Evolutionary conservation across 352 stramenopile genomes (phyloP), one percentile per base, ranked within the genome.

Genomic region (Phytophthora constricta): DNA sequence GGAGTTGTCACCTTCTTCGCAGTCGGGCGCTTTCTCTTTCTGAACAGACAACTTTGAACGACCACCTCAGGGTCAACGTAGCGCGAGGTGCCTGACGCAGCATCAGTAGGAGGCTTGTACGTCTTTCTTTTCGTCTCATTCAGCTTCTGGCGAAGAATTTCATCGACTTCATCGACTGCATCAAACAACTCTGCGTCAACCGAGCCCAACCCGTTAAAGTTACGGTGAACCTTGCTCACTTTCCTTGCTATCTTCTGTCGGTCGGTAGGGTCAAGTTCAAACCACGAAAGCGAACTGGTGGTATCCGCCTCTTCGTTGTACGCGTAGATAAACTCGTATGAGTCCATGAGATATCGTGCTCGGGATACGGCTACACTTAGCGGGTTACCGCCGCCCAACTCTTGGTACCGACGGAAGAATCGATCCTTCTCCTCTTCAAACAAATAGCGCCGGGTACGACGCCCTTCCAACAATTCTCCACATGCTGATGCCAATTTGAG

Each of bases 301-400:
- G 65, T 68, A 1, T 34, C 51, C 5, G 70, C 74, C 28, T 72
- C 74, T 49, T 68, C 37, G 49, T 79, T 66, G 60, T 79, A 82
- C 14, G 74, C 76, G 56, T 77, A 77, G 39, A 82, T 72, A 47
- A 82, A 82, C 49, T 82, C 74, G 45, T 77, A 82, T 54, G 74
- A 82, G 45, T 82, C 74, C 46, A 82, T 56, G 22, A 82, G 50
- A 34, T 72, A 77, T 17, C 74, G 47, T 5, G 74, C 74, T 5
- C 77, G 61, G 2, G 66, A 57, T 27, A 82, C 64, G 4, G 68
- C 56, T 0, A 61, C 66, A n/a, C n/a, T 39, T 19, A 72, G 16
- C 14, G 70, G 68, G 42, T 78, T 78, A 1, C 20, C 64, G 14
- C 74, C 74, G 7, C 70, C 70, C 19, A 82, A 52, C 11, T 79